A percentile compares a stretch with the other conserved stretches of the same genome.
Evolutionary conservation across 225 moss, liverwort and hornwort genomes (phyloP).

Genomic region (Asterella californica): DNA sequence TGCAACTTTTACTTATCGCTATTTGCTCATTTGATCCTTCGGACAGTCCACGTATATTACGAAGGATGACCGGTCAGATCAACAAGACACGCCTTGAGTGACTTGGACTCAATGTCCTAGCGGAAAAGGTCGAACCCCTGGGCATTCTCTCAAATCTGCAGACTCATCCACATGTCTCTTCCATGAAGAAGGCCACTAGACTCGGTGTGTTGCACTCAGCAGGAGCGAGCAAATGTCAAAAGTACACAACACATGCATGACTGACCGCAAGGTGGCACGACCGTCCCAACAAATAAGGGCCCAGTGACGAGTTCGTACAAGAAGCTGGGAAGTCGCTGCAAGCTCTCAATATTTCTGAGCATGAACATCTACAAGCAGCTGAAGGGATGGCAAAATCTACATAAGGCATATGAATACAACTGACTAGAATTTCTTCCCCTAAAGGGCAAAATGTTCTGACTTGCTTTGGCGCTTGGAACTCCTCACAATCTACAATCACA

Average conservation of each 20-base stretch:
- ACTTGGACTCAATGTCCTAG: not conserved
- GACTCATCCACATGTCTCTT: not conserved
- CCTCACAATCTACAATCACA: slow-evolving; percentile 30
- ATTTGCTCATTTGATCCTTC: not conserved
- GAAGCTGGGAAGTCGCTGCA: slow-evolving; percentile 20
- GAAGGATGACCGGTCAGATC: not conserved
- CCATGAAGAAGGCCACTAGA: not conserved
- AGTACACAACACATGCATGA: slow-evolving; percentile 9
- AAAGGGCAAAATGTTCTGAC: slow-evolving; percentile 31
- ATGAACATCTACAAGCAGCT: slow-evolving; percentile 43
- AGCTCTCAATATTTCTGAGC: slow-evolving; percentile 31
- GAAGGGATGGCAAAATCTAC: slow-evolving; percentile 33
- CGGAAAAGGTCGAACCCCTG: not conserved
- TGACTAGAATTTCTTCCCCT: slow-evolving; percentile 38
- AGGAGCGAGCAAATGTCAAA: not conserved
- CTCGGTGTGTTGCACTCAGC: not conserved
- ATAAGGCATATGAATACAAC: slow-evolving; percentile 38
- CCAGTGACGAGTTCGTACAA: slow-evolving; percentile 11
- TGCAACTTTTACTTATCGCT: not conserved
- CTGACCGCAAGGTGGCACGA: slow-evolving; percentile 4
- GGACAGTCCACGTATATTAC: not conserved
- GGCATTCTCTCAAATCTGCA: not conserved
- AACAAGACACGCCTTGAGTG: not conserved
- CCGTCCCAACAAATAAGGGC: slow-evolving; percentile 10
- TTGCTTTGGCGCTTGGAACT: slow-evolving; percentile 29